phyloP scores from a whole-genome alignment of 306 rosid species.

The Glycine tomentella region DNA sequence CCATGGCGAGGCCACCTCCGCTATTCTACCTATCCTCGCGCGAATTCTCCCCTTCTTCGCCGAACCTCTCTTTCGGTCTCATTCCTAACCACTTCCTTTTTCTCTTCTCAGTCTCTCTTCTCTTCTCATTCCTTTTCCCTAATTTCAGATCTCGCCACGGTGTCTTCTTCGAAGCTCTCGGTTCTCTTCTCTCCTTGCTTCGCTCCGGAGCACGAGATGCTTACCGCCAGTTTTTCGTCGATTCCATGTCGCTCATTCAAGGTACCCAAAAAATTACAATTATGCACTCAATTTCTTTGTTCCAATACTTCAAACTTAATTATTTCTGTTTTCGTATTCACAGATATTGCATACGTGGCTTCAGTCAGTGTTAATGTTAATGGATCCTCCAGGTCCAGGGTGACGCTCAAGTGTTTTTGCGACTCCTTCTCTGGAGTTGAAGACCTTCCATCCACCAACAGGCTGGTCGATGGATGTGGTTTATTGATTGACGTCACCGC shows the following conservation, averaged over 20 bases:
- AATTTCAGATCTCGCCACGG: slow-evolving; percentile 72
- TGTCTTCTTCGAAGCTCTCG: slow-evolving; percentile 73
- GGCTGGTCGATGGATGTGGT: slow-evolving; percentile 72
- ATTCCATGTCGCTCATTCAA: slow-evolving; percentile 73
- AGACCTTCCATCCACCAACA: slow-evolving; percentile 64
- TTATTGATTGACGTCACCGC: slow-evolving; percentile 68
- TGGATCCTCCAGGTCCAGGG: slow-evolving; percentile 48
- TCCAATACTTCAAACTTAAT: not conserved
- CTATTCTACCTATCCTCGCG: slow-evolving; percentile 69
- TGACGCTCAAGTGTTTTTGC: slow-evolving; percentile 70
- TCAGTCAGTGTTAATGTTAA: slow-evolving; percentile 46
- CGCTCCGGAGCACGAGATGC: slow-evolving; percentile 77
- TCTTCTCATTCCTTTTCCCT: not conserved
- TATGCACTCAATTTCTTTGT: not conserved
- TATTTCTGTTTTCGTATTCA: not conserved
- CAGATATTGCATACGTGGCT: slow-evolving; percentile 75
- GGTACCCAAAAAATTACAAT: slow-evolving; percentile 49
- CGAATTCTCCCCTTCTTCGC: slow-evolving; percentile 84
- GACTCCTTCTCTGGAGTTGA: slow-evolving; percentile 66
- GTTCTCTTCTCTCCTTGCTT: slow-evolving; percentile 78
- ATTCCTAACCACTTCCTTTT: not conserved
- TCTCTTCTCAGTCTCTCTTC: not conserved
- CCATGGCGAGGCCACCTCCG: slow-evolving; percentile 64
- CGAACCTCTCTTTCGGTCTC: slow-evolving; percentile 65
- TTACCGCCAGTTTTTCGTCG: slow-evolving; percentile 72